Evolutionary conservation across 2,329 filamentous ascomycete species (phyloP).

Genomic region (Aschersonia sp.): DNA sequence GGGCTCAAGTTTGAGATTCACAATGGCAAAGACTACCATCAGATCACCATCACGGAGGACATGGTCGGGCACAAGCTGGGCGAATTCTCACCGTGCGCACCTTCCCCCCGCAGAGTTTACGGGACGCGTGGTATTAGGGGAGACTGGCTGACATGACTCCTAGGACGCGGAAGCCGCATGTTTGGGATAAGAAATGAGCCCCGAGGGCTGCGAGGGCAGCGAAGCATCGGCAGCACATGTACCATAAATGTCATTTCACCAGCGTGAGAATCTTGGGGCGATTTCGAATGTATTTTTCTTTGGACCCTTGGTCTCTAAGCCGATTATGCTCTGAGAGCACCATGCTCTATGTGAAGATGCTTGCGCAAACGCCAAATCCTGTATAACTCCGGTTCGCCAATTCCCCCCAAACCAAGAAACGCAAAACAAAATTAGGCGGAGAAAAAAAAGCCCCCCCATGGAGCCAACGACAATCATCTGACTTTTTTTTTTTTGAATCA

Average conservation of each 20-base stretch:
- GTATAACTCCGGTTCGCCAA: no score
- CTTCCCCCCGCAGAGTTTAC: no score
- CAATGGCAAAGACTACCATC: constrained; percentile 78
- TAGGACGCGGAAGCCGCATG: constrained; percentile 44
- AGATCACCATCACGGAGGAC: constrained; percentile 76
- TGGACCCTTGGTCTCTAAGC: no score
- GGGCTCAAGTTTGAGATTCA: constrained; percentile 81
- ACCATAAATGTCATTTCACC: neutral
- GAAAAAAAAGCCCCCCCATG: no score
- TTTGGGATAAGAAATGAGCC: constrained; percentile 28
- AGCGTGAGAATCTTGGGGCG: neutral
- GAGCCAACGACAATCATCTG: no score
- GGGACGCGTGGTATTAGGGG: neutral
- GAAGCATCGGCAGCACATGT: constrained; percentile 1
- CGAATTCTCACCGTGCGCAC: constrained; percentile 70
- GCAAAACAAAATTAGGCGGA: no score
- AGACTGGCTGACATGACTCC: constrained; percentile 1
- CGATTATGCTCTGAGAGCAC: no score
- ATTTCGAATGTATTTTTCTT: neutral
- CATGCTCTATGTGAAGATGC: no score
- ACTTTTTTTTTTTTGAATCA: no score
- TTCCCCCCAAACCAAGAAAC: no score
- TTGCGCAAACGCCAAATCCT: no score
- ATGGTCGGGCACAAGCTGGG: constrained; percentile 95
- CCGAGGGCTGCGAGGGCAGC: neutral